phyloP scores from a whole-genome alignment of 306 rosid genomes.

The Hippophae gyantsensis region DNA sequence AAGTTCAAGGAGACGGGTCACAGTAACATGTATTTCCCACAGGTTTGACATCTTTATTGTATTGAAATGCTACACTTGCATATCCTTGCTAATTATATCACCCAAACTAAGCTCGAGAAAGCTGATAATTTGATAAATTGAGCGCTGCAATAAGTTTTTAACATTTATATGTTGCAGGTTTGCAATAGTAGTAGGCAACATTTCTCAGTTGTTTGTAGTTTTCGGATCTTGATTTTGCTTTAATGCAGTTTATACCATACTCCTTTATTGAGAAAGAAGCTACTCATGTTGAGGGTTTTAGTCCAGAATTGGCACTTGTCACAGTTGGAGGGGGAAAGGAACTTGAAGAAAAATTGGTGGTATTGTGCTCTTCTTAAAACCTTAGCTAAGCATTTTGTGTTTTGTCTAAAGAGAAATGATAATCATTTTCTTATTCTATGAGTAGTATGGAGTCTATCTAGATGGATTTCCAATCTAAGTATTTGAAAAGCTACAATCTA shows the following conservation, averaged over 20 bases:
- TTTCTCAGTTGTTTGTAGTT: constrained; percentile 8
- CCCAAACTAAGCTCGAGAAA: neutral
- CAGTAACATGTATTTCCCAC: constrained; percentile 94
- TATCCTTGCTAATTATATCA: no score
- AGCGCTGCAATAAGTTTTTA: neutral
- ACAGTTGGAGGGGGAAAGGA: constrained; percentile 97
- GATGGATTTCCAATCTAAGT: neutral
- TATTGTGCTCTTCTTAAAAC: constrained; percentile 20
- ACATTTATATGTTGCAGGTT: neutral
- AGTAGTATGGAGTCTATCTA: neutral
- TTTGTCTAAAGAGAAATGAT: neutral
- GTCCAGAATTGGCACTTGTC: constrained; percentile 87
- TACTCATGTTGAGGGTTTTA: constrained; percentile 93
- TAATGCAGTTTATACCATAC: constrained; percentile 82
- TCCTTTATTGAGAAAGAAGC: constrained; percentile 97
- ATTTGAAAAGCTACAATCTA: constrained; percentile 37
- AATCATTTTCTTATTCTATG: neutral
- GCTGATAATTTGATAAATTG: neutral
- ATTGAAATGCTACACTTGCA: neutral
- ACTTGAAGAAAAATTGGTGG: constrained; percentile 98
- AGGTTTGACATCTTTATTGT: constrained; percentile 33
- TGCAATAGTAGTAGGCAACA: neutral
- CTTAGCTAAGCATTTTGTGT: neutral
- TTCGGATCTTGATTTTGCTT: neutral
- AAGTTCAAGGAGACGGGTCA: constrained; percentile 97